A percentile compares a stretch with the other conserved stretches of the same genome.
Conservation (phyloP, 2,329 filamentous ascomycete genomes). For the Alternaria gansuensis region DNA sequence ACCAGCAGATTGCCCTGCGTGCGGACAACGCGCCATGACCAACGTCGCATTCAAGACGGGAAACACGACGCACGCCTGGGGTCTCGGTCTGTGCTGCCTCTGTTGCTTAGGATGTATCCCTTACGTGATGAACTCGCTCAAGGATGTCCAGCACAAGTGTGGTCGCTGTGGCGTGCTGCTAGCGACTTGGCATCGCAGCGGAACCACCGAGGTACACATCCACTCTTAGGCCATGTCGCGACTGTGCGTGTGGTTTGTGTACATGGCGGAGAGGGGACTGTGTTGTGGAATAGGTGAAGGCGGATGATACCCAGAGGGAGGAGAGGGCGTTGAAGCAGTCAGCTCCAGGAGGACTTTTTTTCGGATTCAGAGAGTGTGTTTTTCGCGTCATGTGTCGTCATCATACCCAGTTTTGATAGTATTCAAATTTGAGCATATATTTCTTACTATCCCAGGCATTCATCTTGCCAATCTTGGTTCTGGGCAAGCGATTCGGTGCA, state of each 20-base stretch:
- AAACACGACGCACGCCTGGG: constrained; percentile 58
- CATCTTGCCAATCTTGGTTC: not conserved
- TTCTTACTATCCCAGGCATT: not conserved
- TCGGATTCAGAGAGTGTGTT: not conserved
- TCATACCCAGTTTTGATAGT: not conserved
- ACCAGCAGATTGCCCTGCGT: constrained; percentile 60
- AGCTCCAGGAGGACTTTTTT: not conserved
- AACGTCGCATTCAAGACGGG: constrained; percentile 48
- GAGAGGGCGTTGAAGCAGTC: not conserved
- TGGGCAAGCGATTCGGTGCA: not conserved
- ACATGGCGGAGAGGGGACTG: not conserved
- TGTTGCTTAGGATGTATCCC: constrained; percentile 60
- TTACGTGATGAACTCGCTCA: constrained; percentile 58
- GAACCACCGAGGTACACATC: constrained; percentile 57
- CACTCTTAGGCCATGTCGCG: constrained; percentile 37
- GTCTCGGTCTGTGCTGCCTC: constrained; percentile 55
- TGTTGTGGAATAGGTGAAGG: not conserved
- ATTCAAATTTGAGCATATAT: not conserved
- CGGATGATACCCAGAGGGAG: constrained; percentile 24
- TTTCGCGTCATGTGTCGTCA: not conserved
- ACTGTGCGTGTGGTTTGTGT: not conserved
- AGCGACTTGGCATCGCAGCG: constrained; percentile 61
- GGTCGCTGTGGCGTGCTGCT: constrained; percentile 57
- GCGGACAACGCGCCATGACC: constrained; percentile 55
- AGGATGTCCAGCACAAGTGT: constrained; percentile 61